Conservation (phyloP, 2,329 filamentous ascomycete species). For the Pyrenochaeta sp. region DNA sequence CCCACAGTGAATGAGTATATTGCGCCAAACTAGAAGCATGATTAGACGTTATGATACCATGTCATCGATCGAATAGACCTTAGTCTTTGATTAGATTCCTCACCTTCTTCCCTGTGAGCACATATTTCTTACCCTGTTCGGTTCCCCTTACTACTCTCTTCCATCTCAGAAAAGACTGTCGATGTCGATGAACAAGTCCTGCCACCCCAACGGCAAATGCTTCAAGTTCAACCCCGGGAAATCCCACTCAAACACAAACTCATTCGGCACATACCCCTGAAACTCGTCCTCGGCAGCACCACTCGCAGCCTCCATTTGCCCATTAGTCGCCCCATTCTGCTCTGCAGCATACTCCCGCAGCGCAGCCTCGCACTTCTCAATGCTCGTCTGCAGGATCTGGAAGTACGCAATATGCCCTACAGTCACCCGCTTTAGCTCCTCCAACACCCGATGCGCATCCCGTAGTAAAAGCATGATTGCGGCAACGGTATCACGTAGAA, state of each 20-base stretch:
- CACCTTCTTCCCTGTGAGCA: too few relatives aligned
- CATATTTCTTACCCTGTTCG: too few relatives aligned
- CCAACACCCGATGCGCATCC: slow-evolving; percentile 54
- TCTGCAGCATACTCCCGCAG: slow-evolving; percentile 47
- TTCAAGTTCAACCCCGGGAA: slow-evolving; percentile 63
- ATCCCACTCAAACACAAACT: slow-evolving; percentile 66
- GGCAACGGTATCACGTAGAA: slow-evolving; percentile 54
- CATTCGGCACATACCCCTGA: slow-evolving; percentile 61
- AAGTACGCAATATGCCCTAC: slow-evolving; percentile 57
- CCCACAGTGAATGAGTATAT: slow-evolving; percentile 25
- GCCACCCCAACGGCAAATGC: slow-evolving; percentile 57
- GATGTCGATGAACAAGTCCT: slow-evolving; percentile 58
- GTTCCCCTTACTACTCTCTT: too few relatives aligned
- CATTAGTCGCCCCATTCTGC: too few relatives aligned
- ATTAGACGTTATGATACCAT: not conserved
- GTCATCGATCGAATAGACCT: too few relatives aligned
- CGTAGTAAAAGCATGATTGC: slow-evolving; percentile 52
- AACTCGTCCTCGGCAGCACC: slow-evolving; percentile 55
- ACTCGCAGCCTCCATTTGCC: slow-evolving; percentile 6
- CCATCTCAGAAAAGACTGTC: slow-evolving; percentile 35
- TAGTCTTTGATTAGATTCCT: too few relatives aligned
- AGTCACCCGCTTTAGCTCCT: slow-evolving; percentile 52
- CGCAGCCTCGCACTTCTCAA: slow-evolving; percentile 59
- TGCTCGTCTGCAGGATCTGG: slow-evolving; percentile 57
- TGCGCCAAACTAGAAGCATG: slow-evolving; percentile 25